A percentile compares a stretch with the other conserved stretches of the same genome.
phyloP scores from a whole-genome alignment of 2,329 filamentous ascomycete species.

The Emydomyces testavorans region DNA sequence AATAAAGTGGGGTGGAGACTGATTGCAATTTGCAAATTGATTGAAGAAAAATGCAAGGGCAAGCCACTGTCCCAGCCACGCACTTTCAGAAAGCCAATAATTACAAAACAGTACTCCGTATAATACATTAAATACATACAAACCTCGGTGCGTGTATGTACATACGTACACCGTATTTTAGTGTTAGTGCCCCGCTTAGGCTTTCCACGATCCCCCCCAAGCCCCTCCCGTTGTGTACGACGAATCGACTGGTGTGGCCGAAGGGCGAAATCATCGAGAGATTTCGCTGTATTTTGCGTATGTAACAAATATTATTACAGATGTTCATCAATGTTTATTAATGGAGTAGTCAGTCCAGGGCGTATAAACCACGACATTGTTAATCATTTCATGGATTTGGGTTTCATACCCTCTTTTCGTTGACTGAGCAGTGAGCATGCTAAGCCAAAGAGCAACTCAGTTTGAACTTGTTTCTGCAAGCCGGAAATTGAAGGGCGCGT shows the following conservation, averaged over 20 bases:
- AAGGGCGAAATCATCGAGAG: too few relatives aligned
- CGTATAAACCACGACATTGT: too few relatives aligned
- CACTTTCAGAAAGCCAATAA: too few relatives aligned
- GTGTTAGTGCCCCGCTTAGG: constrained; percentile 4
- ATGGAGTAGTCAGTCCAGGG: too few relatives aligned
- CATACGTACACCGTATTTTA: neutral
- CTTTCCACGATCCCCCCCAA: constrained; percentile 3
- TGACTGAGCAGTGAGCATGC: neutral
- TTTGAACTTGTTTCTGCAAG: neutral
- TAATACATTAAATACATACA: neutral
- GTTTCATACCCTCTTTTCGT: too few relatives aligned
- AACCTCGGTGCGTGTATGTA: neutral
- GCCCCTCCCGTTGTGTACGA: neutral
- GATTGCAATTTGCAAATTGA: too few relatives aligned
- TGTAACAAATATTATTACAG: neutral
- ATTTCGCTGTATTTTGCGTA: too few relatives aligned
- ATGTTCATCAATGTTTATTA: too few relatives aligned
- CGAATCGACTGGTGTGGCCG: too few relatives aligned
- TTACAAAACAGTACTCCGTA: too few relatives aligned
- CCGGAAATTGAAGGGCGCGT: neutral
- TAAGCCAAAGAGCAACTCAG: neutral
- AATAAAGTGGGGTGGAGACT: too few relatives aligned
- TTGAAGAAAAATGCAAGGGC: constrained; percentile 4
- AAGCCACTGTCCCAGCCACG: constrained; percentile 6
- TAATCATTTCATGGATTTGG: too few relatives aligned